Conservation (phyloP, 352 stramenopile genomes). For the Pythium myriotylum region DNA sequence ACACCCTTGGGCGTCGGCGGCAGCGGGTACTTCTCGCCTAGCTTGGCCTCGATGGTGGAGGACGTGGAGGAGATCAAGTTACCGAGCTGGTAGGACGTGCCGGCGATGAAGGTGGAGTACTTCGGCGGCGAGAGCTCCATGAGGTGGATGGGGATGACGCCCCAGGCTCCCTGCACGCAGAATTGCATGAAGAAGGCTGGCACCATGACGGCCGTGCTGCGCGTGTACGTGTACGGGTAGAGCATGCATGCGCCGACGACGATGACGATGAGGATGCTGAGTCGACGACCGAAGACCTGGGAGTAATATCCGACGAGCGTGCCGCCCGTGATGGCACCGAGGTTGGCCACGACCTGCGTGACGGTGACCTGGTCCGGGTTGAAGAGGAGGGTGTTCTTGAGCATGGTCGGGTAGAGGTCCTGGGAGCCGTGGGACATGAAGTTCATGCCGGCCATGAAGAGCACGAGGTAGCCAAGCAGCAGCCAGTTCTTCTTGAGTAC, state of each 20-base stretch:
- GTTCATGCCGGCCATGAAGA: slow-evolving; percentile 53
- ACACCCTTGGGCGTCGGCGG: slow-evolving; percentile 30
- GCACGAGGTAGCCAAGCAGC: slow-evolving; percentile 40
- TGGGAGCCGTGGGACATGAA: slow-evolving; percentile 48
- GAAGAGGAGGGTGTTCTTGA: slow-evolving; percentile 51
- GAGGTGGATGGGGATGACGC: slow-evolving; percentile 60
- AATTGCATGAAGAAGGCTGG: slow-evolving; percentile 51
- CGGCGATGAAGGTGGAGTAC: slow-evolving; percentile 48
- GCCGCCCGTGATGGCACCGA: slow-evolving; percentile 49
- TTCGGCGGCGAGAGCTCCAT: slow-evolving; percentile 56
- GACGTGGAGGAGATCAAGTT: slow-evolving; percentile 54
- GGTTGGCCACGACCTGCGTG: slow-evolving; percentile 50
- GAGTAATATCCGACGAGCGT: slow-evolving; percentile 59
- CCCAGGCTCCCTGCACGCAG: slow-evolving; percentile 51
- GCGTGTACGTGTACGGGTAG: slow-evolving; percentile 48
- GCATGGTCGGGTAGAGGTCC: slow-evolving; percentile 55
- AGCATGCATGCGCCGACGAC: slow-evolving; percentile 37
- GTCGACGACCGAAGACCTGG: slow-evolving; percentile 46
- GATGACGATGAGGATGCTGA: slow-evolving; percentile 43
- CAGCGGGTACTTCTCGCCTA: slow-evolving; percentile 46
- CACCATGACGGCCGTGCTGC: slow-evolving; percentile 27
- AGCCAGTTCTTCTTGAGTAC: slow-evolving; percentile 47
- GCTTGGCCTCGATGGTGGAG: slow-evolving; percentile 48
- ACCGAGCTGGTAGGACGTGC: slow-evolving; percentile 54
- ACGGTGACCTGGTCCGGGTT: slow-evolving; percentile 47